These are phyloP conservation scores for Phtheirospermum japonicum DNA, from an alignment of 257 asterid genomes.

Conservation along the genomic window DNA sequence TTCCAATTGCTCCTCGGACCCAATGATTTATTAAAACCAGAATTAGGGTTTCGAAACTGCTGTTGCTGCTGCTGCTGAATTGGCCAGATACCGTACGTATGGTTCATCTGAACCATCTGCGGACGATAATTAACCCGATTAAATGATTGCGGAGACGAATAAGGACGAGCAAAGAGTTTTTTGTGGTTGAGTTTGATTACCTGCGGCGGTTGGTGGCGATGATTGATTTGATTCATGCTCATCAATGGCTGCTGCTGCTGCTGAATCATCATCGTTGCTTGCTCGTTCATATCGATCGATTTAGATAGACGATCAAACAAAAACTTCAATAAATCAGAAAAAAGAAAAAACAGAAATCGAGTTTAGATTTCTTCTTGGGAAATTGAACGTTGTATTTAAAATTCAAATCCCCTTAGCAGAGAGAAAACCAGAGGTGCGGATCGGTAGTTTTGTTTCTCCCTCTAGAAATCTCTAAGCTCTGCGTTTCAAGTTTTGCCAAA, in stretches of 20 bases:
- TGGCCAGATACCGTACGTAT: constrained; percentile 63
- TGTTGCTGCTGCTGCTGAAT: no score
- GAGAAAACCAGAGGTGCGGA: no score
- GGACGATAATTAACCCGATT: constrained; percentile 6
- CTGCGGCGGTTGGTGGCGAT: constrained; percentile 63
- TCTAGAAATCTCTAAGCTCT: no score
- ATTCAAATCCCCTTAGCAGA: no score
- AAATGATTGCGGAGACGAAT: constrained; percentile 1
- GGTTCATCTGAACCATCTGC: constrained; percentile 74
- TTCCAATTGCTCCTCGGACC: constrained; percentile 78
- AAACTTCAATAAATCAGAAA: no score
- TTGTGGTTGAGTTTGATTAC: constrained; percentile 29
- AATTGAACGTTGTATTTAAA: no score
- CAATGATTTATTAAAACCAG: constrained; percentile 41
- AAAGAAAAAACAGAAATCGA: no score
- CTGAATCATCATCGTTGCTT: constrained; percentile 60
- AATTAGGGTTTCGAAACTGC: constrained; percentile 59
- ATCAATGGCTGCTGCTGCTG: constrained; percentile 40
- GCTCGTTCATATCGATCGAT: no score
- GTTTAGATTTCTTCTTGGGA: no score
- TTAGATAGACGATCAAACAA: no score
- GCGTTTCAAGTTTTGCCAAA: no score
- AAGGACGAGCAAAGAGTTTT: background rate
- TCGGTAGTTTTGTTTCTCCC: no score
- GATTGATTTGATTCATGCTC: constrained; percentile 39